phyloP scores from a whole-genome alignment of 352 stramenopile genomes.

The Pythium aphanidermatum region DNA sequence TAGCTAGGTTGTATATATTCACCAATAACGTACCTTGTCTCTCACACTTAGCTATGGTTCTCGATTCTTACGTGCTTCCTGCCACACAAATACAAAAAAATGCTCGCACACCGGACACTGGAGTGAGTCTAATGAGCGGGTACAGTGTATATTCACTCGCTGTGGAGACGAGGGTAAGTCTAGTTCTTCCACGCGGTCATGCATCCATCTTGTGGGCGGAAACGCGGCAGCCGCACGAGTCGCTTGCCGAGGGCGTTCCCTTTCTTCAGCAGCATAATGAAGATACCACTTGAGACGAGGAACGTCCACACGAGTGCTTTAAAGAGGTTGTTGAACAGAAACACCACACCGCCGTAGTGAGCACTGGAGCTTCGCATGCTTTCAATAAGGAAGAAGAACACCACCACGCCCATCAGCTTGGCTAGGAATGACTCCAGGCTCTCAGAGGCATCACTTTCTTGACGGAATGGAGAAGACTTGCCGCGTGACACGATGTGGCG shows the following conservation, averaged over 20 bases:
- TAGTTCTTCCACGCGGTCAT: slow-evolving; percentile 73
- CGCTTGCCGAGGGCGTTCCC: slow-evolving; percentile 57
- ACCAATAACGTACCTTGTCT: too few species aligned
- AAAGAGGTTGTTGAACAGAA: slow-evolving; percentile 47
- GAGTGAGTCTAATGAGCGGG: too few species aligned
- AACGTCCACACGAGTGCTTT: slow-evolving; percentile 48
- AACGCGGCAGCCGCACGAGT: slow-evolving; percentile 53
- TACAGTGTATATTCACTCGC: too few species aligned
- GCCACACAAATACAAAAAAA: too few species aligned
- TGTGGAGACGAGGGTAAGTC: too few species aligned
- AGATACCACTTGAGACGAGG: slow-evolving; percentile 35
- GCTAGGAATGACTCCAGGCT: slow-evolving; percentile 48
- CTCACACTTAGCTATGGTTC: too few species aligned
- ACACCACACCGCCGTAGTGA: slow-evolving; percentile 28
- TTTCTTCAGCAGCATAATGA: slow-evolving; percentile 72
- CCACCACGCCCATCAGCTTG: slow-evolving; percentile 45
- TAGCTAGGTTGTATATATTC: too few species aligned
- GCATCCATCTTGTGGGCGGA: slow-evolving; percentile 70
- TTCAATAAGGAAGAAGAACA: slow-evolving; percentile 59
- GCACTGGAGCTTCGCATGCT: slow-evolving; percentile 21
- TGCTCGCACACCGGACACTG: too few species aligned
- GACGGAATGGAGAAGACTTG: slow-evolving; percentile 61
- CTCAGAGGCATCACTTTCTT: slow-evolving; percentile 20
- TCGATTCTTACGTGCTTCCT: too few species aligned
- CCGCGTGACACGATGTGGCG: slow-evolving; percentile 61